Conservation (phyloP, 2,329 filamentous ascomycete species). For the Aureobasidium sp. region DNA sequence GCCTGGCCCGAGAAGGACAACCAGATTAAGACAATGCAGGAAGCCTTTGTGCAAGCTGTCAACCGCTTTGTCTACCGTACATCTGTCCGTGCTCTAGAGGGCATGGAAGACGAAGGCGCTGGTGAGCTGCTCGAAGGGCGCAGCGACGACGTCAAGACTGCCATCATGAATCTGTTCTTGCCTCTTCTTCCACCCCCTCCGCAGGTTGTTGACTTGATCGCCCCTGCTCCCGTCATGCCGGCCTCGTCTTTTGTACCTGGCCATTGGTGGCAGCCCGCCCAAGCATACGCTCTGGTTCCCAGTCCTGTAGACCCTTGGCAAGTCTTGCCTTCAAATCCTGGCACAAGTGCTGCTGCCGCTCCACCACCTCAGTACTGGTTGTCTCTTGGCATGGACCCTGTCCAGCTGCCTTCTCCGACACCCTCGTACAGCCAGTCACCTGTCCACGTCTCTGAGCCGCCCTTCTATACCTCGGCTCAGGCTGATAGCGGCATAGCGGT, state of each 20-base stretch:
- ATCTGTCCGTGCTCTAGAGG: constrained; percentile 81
- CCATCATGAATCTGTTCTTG: constrained; percentile 75
- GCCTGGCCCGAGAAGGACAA: constrained; percentile 95
- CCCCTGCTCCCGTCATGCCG: constrained; percentile 76
- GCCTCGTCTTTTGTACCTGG: constrained; percentile 63
- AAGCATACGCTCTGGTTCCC: constrained; percentile 50
- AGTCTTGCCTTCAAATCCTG: constrained; percentile 82
- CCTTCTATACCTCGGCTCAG: constrained; percentile 74
- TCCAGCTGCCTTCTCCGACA: constrained; percentile 67
- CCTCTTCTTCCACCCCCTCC: constrained; percentile 82
- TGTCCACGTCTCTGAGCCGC: constrained; percentile 54
- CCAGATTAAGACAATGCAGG: constrained; percentile 94
- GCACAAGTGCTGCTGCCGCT: constrained; percentile 60
- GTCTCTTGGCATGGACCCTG: constrained; percentile 66
- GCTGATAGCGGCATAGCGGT: constrained; percentile 66
- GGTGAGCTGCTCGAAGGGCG: constrained; percentile 88
- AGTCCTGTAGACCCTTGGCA: constrained; percentile 81
- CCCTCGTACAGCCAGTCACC: constrained; percentile 74
- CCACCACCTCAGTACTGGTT: constrained; percentile 75
- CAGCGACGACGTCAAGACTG: constrained; percentile 87
- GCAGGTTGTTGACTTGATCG: constrained; percentile 80
- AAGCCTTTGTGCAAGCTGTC: constrained; percentile 91
- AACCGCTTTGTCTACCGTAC: constrained; percentile 97
- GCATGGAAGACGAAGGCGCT: constrained; percentile 90
- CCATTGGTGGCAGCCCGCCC: constrained; percentile 73